Percentiles rank a stretch among this genome's conserved stretches.
Evolutionary conservation across 2,329 filamentous ascomycete genomes (phyloP).

Genomic region (Trichoderma pleuroti): DNA sequence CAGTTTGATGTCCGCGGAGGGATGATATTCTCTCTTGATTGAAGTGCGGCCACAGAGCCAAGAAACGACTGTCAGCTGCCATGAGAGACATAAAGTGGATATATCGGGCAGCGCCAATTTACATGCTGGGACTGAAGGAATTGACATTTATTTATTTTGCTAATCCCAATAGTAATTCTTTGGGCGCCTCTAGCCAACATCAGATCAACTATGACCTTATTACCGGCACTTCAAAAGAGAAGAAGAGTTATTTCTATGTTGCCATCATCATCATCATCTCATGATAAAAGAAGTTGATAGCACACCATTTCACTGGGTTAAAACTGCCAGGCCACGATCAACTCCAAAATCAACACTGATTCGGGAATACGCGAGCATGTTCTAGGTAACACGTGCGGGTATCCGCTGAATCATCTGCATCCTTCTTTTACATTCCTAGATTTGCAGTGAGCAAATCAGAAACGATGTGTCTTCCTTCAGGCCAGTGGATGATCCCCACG

Average conservation of each 20-base stretch:
- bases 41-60: not conserved
- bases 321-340: not conserved
- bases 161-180: not conserved
- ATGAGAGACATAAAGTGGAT: conserved; percentile 3
- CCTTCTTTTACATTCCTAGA: not conserved
- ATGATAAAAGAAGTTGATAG: not conserved
- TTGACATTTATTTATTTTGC: not conserved
- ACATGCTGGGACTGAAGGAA: not conserved
- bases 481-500: not conserved
- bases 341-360: not conserved
- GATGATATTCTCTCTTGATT: not conserved
- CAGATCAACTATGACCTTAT: not conserved
- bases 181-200: not conserved
- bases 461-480: not conserved
- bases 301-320: not conserved
- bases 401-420: not conserved
- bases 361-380: not conserved
- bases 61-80: not conserved
- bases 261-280: not conserved
- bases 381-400: not conserved
- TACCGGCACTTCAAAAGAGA: not conserved
- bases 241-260: not conserved
- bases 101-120: not conserved
- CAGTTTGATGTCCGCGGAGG: not conserved
- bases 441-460: not conserved